These are phyloP conservation scores for Sugiyamaella marilandica DNA, from an alignment of 805 yeast species.

Conservation along the genomic window DNA sequence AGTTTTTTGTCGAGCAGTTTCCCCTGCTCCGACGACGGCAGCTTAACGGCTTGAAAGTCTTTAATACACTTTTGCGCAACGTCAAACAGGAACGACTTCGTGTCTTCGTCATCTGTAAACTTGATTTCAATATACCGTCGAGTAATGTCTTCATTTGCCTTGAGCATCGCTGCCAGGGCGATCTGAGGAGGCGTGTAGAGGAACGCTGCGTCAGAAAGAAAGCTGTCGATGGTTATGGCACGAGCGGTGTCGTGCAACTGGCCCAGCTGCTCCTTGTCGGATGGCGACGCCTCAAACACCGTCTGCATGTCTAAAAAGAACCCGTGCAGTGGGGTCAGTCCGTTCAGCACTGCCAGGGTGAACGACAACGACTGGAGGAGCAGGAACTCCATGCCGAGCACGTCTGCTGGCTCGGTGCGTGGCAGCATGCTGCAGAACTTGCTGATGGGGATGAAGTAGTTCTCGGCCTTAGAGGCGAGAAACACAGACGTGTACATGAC, in stretches of 20 bases:
- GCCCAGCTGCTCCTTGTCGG: slow-evolving; percentile 52
- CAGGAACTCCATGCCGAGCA: slow-evolving; percentile 74
- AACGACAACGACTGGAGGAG: slow-evolving; percentile 71
- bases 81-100: slow-evolving; percentile 7
- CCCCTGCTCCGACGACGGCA: slow-evolving; percentile 31
- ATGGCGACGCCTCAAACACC: slow-evolving; percentile 31
- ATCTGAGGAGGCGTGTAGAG: slow-evolving; percentile 91
- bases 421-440: slow-evolving; percentile 69
- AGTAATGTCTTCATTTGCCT: slow-evolving; percentile 45
- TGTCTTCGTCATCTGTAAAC: slow-evolving; percentile 1
- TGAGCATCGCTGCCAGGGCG: slow-evolving; percentile 79
- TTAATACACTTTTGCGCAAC: slow-evolving; percentile 28
- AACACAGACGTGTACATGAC: slow-evolving; percentile 77
- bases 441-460: slow-evolving; percentile 79
- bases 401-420: slow-evolving; percentile 57
- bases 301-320: slow-evolving; percentile 85
- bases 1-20: slow-evolving; percentile 34
- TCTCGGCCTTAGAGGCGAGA: slow-evolving; percentile 89
- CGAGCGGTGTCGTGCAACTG: slow-evolving; percentile 67
- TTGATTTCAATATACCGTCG: slow-evolving; percentile 7
- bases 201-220: slow-evolving; percentile 71
- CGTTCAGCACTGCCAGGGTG: slow-evolving; percentile 82
- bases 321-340: slow-evolving; percentile 87
- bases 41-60: slow-evolving; percentile 18
- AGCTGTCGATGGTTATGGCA: slow-evolving; percentile 57